Conservation (phyloP, 192 early-diverging fungal species). For the Coemansia reversa region DNA sequence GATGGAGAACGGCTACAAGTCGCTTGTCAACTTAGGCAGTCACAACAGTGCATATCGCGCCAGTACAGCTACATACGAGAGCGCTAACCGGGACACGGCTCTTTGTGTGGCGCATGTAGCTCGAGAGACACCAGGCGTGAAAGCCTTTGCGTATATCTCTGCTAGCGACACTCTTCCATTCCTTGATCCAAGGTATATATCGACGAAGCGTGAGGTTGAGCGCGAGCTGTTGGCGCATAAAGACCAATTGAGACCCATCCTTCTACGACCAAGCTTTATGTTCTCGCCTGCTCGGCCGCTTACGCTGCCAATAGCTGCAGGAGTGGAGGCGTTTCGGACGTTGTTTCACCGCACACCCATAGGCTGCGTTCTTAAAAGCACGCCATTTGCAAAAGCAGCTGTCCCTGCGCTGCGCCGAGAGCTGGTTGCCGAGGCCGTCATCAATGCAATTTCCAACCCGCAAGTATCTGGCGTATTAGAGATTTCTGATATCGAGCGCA, state of each 20-base stretch:
- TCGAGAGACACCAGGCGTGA: slow-evolving; percentile 44
- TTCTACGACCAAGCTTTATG: slow-evolving; percentile 65
- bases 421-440: slow-evolving; percentile 39
- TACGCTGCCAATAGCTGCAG: slow-evolving; percentile 60
- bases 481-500: slow-evolving; percentile 42
- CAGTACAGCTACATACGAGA: slow-evolving; percentile 58
- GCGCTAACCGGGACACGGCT: slow-evolving; percentile 70
- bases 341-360: slow-evolving; percentile 35
- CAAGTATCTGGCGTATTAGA: slow-evolving; percentile 30
- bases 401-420: slow-evolving; percentile 42
- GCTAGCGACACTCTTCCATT: slow-evolving; percentile 65
- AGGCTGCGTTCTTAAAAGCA: slow-evolving; percentile 33
- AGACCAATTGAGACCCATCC: slow-evolving; percentile 52
- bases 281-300: slow-evolving; percentile 60
- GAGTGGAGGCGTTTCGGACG: slow-evolving; percentile 50
- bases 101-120: slow-evolving; percentile 59
- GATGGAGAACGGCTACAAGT: slow-evolving; percentile 69
- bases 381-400: slow-evolving; percentile 45
- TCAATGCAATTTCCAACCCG: slow-evolving; percentile 33
- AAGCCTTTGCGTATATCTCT: slow-evolving; percentile 68
- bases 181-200: slow-evolving; percentile 64
- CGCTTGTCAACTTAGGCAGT: slow-evolving; percentile 45
- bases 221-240: slow-evolving; percentile 51
- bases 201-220: slow-evolving; percentile 75
- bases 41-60: slow-evolving; percentile 13